These are phyloP conservation scores for Diaporthe sp. DNA, from an alignment of 2,329 filamentous ascomycete genomes.

Conservation along the genomic window DNA sequence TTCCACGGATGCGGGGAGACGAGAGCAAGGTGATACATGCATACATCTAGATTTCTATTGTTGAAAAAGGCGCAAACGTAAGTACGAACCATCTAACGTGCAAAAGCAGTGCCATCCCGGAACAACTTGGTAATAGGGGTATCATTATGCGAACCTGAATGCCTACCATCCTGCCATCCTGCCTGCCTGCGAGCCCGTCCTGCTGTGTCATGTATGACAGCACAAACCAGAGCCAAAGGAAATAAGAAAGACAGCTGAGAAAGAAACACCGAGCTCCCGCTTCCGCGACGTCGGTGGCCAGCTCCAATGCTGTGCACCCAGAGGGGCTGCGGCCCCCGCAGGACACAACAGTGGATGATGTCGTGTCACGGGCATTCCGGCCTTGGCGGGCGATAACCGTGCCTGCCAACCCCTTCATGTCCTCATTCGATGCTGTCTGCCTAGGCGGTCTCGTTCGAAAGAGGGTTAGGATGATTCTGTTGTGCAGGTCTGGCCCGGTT, in stretches of 20 bases:
- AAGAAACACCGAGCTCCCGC: slow-evolving; percentile 12
- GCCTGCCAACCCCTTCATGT: not conserved
- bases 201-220: slow-evolving; percentile 24
- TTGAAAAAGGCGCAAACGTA: not conserved
- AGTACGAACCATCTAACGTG: slow-evolving; percentile 7
- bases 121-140: slow-evolving; percentile 28
- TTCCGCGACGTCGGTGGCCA: slow-evolving; percentile 7
- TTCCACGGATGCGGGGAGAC: slow-evolving; percentile 2
- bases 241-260: slow-evolving; percentile 11
- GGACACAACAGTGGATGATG: not conserved
- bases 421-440: not conserved
- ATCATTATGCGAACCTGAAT: slow-evolving; percentile 36
- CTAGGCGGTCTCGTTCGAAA: not conserved
- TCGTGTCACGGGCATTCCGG: not conserved
- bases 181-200: slow-evolving; percentile 3
- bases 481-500: not conserved
- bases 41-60: slow-evolving; percentile 18
- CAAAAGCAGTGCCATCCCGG: slow-evolving; percentile 21
- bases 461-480: not conserved
- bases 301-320: slow-evolving; percentile 2
- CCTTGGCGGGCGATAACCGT: slow-evolving; percentile 16
- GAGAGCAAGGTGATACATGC: not conserved
- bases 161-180: slow-evolving; percentile 6
- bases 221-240: slow-evolving; percentile 9
- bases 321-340: slow-evolving; percentile 1